Evolutionary conservation across 139 green algal species (phyloP).

Genomic region (Astrephomene gubernaculifera): DNA sequence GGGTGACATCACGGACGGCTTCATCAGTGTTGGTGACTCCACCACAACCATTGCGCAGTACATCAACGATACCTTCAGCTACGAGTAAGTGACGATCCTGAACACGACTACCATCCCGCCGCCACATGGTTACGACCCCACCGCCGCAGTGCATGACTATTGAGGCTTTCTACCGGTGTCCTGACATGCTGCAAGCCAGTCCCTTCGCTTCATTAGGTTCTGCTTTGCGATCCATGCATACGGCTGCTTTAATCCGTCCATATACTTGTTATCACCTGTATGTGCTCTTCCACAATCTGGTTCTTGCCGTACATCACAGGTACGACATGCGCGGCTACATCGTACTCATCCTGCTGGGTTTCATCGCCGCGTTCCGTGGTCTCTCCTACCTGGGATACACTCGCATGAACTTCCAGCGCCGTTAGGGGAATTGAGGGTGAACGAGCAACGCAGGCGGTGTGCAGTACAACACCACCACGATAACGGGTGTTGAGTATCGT

Average conservation of each 20-base stretch:
- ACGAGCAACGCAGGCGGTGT: too few species aligned
- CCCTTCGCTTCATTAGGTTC: background rate
- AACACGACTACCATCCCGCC: background rate
- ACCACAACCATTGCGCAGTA: constrained; percentile 12
- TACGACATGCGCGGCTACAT: constrained; percentile 31
- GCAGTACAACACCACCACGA: too few species aligned
- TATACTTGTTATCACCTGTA: background rate
- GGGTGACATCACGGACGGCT: constrained; percentile 29
- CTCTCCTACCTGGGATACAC: constrained; percentile 5
- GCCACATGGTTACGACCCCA: background rate
- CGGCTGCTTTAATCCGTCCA: background rate
- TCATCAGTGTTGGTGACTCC: background rate
- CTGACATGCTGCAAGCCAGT: background rate
- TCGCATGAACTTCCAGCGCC: constrained; percentile 30
- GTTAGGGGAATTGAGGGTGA: too few species aligned
- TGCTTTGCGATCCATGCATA: background rate
- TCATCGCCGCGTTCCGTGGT: background rate
- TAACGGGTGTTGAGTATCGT: too few species aligned
- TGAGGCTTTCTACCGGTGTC: background rate
- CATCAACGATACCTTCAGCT: constrained; percentile 23
- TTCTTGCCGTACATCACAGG: background rate
- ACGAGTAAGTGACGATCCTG: constrained; percentile 13
- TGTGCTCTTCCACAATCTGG: background rate
- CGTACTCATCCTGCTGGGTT: constrained; percentile 32
- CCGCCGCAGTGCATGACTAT: background rate